Conservation (phyloP, 2,329 filamentous ascomycete species). For the Oidium heveae region DNA sequence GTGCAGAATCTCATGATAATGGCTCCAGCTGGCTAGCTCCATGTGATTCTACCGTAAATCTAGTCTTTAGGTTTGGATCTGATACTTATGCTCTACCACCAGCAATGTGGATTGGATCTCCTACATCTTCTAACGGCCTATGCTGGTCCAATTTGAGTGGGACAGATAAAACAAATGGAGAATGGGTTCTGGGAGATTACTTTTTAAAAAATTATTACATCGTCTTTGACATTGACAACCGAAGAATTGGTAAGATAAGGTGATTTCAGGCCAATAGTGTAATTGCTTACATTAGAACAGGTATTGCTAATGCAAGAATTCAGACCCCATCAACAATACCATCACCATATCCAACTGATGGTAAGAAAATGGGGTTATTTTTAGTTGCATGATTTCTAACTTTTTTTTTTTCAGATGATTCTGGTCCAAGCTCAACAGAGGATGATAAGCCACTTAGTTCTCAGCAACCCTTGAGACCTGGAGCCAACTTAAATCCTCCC, state of each 20-base stretch:
- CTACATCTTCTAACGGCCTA: conserved; percentile 14
- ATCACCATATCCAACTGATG: conserved; percentile 4
- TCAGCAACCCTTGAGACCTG: too few species aligned
- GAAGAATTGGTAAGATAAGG: conserved; percentile 28
- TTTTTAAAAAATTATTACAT: conserved; percentile 81
- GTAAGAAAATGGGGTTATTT: not conserved
- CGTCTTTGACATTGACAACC: conserved; percentile 54
- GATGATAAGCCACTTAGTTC: too few species aligned
- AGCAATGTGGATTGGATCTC: conserved; percentile 43
- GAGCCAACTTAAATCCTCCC: too few species aligned
- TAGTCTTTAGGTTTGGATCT: conserved; percentile 44
- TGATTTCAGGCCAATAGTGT: not conserved
- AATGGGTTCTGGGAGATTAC: conserved; percentile 63
- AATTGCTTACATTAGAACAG: conserved; percentile 5
- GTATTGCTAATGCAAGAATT: conserved; percentile 5
- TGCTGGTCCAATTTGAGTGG: conserved; percentile 40
- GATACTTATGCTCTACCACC: conserved; percentile 38
- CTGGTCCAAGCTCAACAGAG: too few species aligned
- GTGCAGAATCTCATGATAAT: conserved; percentile 17
- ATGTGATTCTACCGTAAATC: conserved; percentile 34
- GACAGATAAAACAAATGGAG: conserved; percentile 32
- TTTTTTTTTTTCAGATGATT: too few species aligned
- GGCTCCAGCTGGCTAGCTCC: conserved; percentile 45
- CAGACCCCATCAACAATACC: conserved; percentile 2
- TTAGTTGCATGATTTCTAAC: too few species aligned